Percentiles rank a stretch among this genome's conserved stretches.
These are phyloP conservation scores for Mycena pura DNA, from an alignment of 768 basidiomycete species.

Conservation along the genomic window DNA sequence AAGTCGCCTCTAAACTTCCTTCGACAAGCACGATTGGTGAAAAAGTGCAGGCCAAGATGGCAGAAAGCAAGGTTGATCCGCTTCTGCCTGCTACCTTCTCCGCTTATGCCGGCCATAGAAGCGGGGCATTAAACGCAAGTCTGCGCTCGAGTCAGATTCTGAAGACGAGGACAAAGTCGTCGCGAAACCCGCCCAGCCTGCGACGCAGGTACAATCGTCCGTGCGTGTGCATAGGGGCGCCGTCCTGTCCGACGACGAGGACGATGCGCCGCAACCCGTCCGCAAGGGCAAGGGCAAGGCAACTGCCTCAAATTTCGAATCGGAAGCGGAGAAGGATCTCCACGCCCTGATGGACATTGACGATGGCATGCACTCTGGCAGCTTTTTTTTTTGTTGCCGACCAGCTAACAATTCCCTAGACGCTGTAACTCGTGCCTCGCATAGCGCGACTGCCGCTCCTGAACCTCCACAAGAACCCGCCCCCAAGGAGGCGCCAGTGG, in stretches of 20 bases:
- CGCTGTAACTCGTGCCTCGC: conserved; percentile 38
- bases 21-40: conserved; percentile 16
- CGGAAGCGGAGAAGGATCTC: conserved; percentile 53
- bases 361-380: conserved; percentile 54
- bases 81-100: neutral
- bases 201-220: conserved; percentile 5
- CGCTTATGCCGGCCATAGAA: conserved; percentile 4
- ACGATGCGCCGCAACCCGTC: conserved; percentile 42
- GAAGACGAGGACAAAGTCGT: neutral
- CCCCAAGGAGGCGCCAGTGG: conserved; percentile 35
- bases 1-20: conserved; percentile 17
- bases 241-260: conserved; percentile 68
- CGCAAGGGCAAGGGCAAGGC: conserved; percentile 42
- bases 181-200: neutral
- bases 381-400: neutral
- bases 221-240: conserved; percentile 54
- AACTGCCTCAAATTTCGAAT: conserved; percentile 32
- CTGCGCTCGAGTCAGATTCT: neutral
- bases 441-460: conserved; percentile 21
- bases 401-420: conserved; percentile 33
- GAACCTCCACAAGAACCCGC: conserved; percentile 26
- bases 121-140: conserved; percentile 27
- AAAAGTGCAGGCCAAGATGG: conserved; percentile 27
- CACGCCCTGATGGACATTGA: conserved; percentile 80
- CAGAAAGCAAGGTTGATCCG: conserved; percentile 23